Evolutionary conservation across 768 basidiomycete species (phyloP).

Genomic region (Leucocoprinus leucothites): DNA sequence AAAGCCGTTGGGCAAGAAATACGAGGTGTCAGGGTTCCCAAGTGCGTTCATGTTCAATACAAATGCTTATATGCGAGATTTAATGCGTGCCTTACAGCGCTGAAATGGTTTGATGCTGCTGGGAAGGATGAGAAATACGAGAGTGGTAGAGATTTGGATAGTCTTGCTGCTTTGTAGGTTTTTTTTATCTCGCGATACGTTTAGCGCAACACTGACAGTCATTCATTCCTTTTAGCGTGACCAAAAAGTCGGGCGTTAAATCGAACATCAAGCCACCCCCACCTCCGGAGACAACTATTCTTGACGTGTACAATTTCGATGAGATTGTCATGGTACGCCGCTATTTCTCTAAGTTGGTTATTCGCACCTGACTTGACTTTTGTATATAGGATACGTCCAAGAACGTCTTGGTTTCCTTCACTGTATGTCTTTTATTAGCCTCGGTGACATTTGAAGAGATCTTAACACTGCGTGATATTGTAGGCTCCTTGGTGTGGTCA

Average conservation of each 20-base stretch:
- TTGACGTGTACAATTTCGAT: slow-evolving; percentile 75
- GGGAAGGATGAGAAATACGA: slow-evolving; percentile 70
- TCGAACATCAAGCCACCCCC: slow-evolving; percentile 87
- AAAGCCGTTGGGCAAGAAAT: slow-evolving; percentile 70
- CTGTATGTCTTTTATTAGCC: slow-evolving; percentile 38
- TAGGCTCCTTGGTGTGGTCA: slow-evolving; percentile 88
- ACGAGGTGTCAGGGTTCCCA: slow-evolving; percentile 81
- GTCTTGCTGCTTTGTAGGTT: slow-evolving; percentile 70
- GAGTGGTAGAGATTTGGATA: slow-evolving; percentile 77
- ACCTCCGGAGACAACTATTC: slow-evolving; percentile 61
- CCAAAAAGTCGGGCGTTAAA: slow-evolving; percentile 73
- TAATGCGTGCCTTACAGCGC: slow-evolving; percentile 47
- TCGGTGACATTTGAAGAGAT: too few species aligned
- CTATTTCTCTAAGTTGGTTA: not conserved
- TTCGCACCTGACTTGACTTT: not conserved
- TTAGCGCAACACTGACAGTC: not conserved
- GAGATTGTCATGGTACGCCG: slow-evolving; percentile 60
- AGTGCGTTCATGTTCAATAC: slow-evolving; percentile 46
- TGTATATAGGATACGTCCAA: slow-evolving; percentile 56
- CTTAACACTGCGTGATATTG: too few species aligned
- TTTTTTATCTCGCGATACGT: slow-evolving; percentile 1
- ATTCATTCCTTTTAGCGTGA: slow-evolving; percentile 46
- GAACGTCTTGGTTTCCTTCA: slow-evolving; percentile 84
- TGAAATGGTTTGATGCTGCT: slow-evolving; percentile 86
- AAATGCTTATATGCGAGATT: slow-evolving; percentile 11